A percentile compares a stretch with the other conserved stretches of the same genome.
Evolutionary conservation across 2,329 filamentous ascomycete genomes (phyloP).

Genomic region (Sphaerostilbella broomeana): DNA sequence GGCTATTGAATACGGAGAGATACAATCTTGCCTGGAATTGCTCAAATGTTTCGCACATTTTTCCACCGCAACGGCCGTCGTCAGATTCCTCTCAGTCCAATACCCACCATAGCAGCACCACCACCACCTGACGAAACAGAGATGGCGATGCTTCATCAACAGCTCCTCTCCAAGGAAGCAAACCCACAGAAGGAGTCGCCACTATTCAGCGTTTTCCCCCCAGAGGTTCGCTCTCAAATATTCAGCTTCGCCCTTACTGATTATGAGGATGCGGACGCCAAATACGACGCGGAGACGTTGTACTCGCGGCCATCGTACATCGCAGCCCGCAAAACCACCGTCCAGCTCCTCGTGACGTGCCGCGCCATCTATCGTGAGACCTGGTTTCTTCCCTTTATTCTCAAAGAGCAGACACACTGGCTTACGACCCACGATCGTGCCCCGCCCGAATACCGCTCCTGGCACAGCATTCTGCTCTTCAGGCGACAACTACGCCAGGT

Average conservation of each 20-base stretch:
- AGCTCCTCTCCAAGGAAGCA: neutral
- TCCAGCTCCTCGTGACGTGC: constrained; percentile 36
- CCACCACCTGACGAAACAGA: neutral
- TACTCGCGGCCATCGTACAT: constrained; percentile 36
- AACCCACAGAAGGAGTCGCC: constrained; percentile 17
- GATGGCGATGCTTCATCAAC: constrained; percentile 4
- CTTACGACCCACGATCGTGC: constrained; percentile 25
- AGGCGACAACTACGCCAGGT: constrained; percentile 15
- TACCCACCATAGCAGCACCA: no score
- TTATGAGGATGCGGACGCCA: constrained; percentile 26
- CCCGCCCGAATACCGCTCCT: constrained; percentile 20
- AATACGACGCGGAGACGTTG: constrained; percentile 27
- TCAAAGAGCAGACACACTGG: constrained; percentile 35
- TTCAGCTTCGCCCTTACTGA: constrained; percentile 36
- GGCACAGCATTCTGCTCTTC: neutral
- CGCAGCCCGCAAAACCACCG: constrained; percentile 30
- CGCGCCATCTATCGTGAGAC: constrained; percentile 35
- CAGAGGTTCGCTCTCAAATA: constrained; percentile 43
- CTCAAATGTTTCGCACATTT: no score
- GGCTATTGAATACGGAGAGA: no score
- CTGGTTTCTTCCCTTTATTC: constrained; percentile 36
- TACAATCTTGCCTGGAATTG: no score
- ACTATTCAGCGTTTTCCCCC: constrained; percentile 35
- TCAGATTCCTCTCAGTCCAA: no score
- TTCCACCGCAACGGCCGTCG: no score